Conservation (phyloP, 1,284 basidiomycete genomes). For the Peniophora sp. region DNA sequence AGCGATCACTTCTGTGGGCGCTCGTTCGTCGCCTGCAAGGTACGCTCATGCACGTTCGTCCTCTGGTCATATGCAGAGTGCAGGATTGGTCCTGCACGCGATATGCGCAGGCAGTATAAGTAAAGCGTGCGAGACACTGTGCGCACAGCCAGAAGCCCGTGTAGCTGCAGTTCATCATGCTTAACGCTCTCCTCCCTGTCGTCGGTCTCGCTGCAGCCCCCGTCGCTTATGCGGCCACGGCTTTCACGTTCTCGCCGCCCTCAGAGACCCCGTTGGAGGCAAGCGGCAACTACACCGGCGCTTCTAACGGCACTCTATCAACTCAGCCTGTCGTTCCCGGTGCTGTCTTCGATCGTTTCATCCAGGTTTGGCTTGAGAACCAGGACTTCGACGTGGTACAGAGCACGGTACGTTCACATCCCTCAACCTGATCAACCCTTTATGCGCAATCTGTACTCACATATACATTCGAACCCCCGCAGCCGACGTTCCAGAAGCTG, state of each 20-base stretch:
- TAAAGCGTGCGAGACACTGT: too few relatives aligned
- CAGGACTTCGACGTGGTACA: constrained; percentile 31
- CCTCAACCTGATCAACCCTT: background rate
- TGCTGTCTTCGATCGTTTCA: constrained; percentile 43
- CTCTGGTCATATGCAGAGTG: too few relatives aligned
- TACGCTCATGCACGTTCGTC: too few relatives aligned
- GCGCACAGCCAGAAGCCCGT: too few relatives aligned
- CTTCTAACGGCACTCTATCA: constrained; percentile 25
- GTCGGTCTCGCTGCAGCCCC: background rate
- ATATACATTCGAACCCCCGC: constrained; percentile 11
- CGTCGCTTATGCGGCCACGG: background rate
- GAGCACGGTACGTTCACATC: constrained; percentile 13
- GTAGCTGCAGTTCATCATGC: too few relatives aligned
- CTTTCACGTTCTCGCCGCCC: constrained; percentile 13
- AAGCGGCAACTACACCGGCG: constrained; percentile 24
- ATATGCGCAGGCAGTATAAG: too few relatives aligned
- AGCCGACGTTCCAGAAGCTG: constrained; percentile 37
- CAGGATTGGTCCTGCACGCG: too few relatives aligned
- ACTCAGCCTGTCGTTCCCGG: constrained; percentile 26
- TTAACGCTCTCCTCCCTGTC: background rate
- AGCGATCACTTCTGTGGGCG: too few relatives aligned
- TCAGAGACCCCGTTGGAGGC: constrained; percentile 19
- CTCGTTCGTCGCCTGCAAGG: too few relatives aligned
- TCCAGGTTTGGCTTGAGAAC: constrained; percentile 53
- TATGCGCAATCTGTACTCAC: background rate